Evolutionary conservation across 768 basidiomycete genomes (phyloP).

Genomic region (Rhizopogon vesiculosus): DNA sequence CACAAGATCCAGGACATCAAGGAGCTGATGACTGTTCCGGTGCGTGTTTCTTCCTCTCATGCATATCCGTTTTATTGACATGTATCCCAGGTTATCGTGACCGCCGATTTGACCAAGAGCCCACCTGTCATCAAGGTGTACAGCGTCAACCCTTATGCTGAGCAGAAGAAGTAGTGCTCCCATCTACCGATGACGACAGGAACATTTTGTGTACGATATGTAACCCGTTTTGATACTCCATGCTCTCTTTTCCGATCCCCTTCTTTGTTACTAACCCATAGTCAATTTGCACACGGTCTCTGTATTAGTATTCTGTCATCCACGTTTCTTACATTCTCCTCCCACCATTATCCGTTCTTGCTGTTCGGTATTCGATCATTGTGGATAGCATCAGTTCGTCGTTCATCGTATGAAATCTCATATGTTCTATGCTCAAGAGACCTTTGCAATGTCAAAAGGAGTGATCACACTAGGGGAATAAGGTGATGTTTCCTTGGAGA

Average conservation of each 20-base stretch:
- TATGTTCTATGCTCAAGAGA: background rate
- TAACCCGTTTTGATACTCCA: constrained; percentile 17
- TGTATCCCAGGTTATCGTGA: constrained; percentile 75
- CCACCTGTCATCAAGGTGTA: constrained; percentile 97
- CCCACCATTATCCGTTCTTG: constrained; percentile 1
- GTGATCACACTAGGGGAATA: background rate
- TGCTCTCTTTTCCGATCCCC: constrained; percentile 23
- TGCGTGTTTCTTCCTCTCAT: constrained; percentile 35
- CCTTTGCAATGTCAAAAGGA: background rate
- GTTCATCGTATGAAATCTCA: constrained; percentile 1
- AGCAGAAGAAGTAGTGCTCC: constrained; percentile 36
- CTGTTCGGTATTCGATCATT: background rate
- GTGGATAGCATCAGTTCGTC: constrained; percentile 1
- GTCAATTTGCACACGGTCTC: constrained; percentile 19
- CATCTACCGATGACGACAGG: background rate
- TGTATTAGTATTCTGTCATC: constrained; percentile 25
- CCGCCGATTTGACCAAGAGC: constrained; percentile 92
- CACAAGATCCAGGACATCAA: constrained; percentile 95
- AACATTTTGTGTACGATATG: constrained; percentile 22
- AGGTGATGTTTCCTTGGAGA: no score
- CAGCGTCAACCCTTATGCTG: constrained; percentile 89
- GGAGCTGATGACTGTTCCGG: constrained; percentile 91
- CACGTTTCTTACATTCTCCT: constrained; percentile 14
- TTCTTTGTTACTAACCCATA: constrained; percentile 23
- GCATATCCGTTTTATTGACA: constrained; percentile 4